Conservation (phyloP, 2,329 filamentous ascomycete genomes). For the Sporothrix schenckii region DNA sequence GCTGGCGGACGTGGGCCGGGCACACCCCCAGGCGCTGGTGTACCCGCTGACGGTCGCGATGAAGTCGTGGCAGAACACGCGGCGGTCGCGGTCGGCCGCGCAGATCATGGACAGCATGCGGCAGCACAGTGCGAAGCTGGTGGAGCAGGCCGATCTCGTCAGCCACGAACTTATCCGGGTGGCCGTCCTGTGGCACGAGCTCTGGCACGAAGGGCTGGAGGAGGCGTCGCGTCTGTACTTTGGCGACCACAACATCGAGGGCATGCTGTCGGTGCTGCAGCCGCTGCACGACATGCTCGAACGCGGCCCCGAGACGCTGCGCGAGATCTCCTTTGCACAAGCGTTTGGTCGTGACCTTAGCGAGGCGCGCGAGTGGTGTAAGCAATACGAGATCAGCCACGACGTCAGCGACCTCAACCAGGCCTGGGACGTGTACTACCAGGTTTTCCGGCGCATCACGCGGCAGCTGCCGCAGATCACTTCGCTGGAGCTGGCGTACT, state of each 20-base stretch:
- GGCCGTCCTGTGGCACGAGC: constrained; percentile 96
- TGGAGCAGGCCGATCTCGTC: constrained; percentile 92
- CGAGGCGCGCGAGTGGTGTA: constrained; percentile 95
- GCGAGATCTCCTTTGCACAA: constrained; percentile 96
- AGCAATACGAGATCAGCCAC: constrained; percentile 82
- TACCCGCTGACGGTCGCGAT: constrained; percentile 97
- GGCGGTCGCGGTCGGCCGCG: constrained; percentile 82
- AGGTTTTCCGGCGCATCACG: constrained; percentile 94
- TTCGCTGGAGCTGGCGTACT: constrained; percentile 91
- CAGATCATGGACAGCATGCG: constrained; percentile 99
- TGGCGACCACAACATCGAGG: constrained; percentile 94
- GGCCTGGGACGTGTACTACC: constrained; percentile 99
- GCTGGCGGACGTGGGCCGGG: constrained; percentile 86
- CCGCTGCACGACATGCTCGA: constrained; percentile 92
- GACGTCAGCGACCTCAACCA: constrained; percentile 95
- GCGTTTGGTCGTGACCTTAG: constrained; percentile 94
- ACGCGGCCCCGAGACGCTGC: constrained; percentile 84
- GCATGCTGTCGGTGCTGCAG: constrained; percentile 90
- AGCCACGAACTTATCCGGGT: constrained; percentile 97
- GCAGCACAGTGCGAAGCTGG: constrained; percentile 86
- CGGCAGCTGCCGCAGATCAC: constrained; percentile 92
- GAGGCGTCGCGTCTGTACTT: constrained; percentile 97
- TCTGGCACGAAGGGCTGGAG: constrained; percentile 97
- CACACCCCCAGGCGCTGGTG: constrained; percentile 93
- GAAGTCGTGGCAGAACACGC: constrained; percentile 83